phyloP scores from a whole-genome alignment of 2,329 filamentous ascomycete genomes.

The Cadophora gregata region DNA sequence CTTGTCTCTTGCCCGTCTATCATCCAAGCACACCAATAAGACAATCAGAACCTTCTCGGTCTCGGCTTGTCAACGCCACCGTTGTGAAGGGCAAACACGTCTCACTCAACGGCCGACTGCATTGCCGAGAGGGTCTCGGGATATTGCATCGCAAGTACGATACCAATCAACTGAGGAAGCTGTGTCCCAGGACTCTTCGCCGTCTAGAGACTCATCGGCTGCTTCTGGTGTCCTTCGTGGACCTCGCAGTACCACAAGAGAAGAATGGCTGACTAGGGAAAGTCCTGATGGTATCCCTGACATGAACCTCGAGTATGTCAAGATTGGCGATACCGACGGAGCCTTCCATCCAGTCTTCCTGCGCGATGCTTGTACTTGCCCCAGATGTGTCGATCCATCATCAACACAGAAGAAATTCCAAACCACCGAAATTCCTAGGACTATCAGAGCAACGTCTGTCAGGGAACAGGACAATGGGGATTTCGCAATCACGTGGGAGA shows the following conservation, averaged over 20 bases:
- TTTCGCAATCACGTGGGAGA: slow-evolving; percentile 61
- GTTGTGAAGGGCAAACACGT: slow-evolving; percentile 7
- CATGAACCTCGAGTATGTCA: slow-evolving; percentile 18
- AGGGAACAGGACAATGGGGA: slow-evolving; percentile 47
- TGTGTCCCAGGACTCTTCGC: background rate
- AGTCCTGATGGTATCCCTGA: slow-evolving; percentile 21
- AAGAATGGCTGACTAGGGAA: slow-evolving; percentile 3
- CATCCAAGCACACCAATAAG: background rate
- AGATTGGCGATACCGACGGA: slow-evolving; percentile 9
- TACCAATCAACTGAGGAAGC: background rate
- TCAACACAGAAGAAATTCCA: slow-evolving; percentile 69
- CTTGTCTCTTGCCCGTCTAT: background rate
- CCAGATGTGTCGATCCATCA: slow-evolving; percentile 61
- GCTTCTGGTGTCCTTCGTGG: background rate
- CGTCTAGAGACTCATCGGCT: background rate
- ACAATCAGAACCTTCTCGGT: background rate
- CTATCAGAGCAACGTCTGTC: slow-evolving; percentile 49
- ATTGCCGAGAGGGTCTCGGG: slow-evolving; percentile 24
- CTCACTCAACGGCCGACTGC: slow-evolving; percentile 16
- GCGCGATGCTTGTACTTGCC: slow-evolving; percentile 64
- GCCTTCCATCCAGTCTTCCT: slow-evolving; percentile 46
- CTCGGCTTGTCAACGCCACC: background rate
- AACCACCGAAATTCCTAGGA: slow-evolving; percentile 64
- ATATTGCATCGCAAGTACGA: slow-evolving; percentile 11
- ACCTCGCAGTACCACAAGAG: background rate